Conservation (phyloP, 768 basidiomycete genomes). For the Leccinum boreale region DNA sequence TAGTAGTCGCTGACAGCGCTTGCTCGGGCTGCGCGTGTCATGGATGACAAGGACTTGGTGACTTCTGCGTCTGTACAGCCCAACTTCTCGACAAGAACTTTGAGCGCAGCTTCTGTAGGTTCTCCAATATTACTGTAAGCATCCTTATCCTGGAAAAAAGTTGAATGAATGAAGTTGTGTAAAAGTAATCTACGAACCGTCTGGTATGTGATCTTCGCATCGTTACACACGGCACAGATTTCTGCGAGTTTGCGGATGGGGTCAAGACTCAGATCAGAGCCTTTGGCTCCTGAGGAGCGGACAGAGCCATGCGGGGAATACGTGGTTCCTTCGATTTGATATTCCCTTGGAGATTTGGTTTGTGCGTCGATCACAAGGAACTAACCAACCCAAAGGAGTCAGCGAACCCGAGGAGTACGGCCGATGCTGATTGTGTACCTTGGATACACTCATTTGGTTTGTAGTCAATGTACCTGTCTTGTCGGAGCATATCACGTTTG, state of each 20-base stretch:
- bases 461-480: conserved; percentile 97
- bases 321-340: conserved; percentile 85
- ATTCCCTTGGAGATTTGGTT: conserved; percentile 56
- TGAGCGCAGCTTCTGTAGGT: conserved; percentile 95
- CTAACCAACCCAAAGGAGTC: conserved; percentile 34
- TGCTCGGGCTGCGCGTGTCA: conserved; percentile 62
- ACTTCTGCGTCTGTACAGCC: conserved; percentile 65
- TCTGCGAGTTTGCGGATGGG: conserved; percentile 84
- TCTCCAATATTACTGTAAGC: conserved; percentile 85
- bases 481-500: conserved; percentile 98
- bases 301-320: conserved; percentile 85
- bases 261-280: conserved; percentile 58
- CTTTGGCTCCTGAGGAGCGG: conserved; percentile 60
- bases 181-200: conserved; percentile 43
- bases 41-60: conserved; percentile 50
- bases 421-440: conserved; percentile 42
- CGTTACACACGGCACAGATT: conserved; percentile 92
- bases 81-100: conserved; percentile 93
- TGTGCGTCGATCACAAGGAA: conserved; percentile 70
- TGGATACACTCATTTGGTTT: conserved; percentile 95
- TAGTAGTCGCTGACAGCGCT: conserved; percentile 84
- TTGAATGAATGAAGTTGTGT: neutral
- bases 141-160: conserved; percentile 63
- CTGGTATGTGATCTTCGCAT: conserved; percentile 86
- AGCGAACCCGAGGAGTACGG: conserved; percentile 1